These are phyloP conservation scores for Amoebophrya sp. DNA, from an alignment of 169 alveolate genomes.

Conservation along the genomic window DNA sequence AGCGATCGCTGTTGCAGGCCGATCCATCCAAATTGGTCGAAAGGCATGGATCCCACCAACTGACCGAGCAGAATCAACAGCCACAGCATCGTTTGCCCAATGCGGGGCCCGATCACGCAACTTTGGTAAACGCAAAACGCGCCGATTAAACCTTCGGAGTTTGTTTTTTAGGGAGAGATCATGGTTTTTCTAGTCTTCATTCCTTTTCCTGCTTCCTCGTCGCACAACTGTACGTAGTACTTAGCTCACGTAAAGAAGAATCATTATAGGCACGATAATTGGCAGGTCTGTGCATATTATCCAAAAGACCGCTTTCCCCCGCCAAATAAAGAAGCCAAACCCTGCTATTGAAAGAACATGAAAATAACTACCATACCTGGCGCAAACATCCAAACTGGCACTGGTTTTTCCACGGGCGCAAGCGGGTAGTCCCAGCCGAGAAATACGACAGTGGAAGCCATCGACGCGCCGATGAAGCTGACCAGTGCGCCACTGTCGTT, in stretches of 20 bases:
- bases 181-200: background rate
- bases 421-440: background rate
- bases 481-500: background rate
- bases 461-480: background rate
- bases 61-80: background rate
- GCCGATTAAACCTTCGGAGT: too few relatives aligned
- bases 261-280: too few relatives aligned
- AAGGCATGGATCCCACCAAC: background rate
- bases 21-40: background rate
- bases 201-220: too few relatives aligned
- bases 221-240: too few relatives aligned
- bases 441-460: background rate
- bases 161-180: background rate
- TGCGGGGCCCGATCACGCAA: background rate
- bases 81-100: constrained; percentile 13
- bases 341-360: background rate
- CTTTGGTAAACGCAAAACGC: too few relatives aligned
- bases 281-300: too few relatives aligned
- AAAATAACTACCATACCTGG: background rate
- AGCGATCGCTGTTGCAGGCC: background rate
- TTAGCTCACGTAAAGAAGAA: too few relatives aligned
- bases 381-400: background rate
- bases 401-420: background rate
- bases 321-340: too few relatives aligned
- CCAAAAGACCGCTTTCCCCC: too few relatives aligned